Evolutionary conservation across 1,284 basidiomycete genomes (phyloP).

Genomic region (Albatrellus sp.): DNA sequence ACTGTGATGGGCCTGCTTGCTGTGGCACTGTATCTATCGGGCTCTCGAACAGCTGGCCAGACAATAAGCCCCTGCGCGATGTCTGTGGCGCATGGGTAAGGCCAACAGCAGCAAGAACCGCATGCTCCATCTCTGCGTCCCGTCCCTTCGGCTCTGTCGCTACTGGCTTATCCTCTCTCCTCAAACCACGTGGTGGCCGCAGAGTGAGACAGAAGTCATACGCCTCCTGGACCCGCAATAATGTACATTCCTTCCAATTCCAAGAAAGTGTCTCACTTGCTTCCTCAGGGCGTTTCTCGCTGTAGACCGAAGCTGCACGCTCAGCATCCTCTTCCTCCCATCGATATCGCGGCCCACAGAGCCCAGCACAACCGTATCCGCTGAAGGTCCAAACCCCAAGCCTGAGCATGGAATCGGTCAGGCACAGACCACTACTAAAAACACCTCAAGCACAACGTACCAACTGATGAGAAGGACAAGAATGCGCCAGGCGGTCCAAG

Average conservation of each 20-base stretch:
- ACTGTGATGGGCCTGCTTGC: slow-evolving; percentile 7
- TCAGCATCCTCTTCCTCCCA: slow-evolving; percentile 72
- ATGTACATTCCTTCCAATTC: slow-evolving; percentile 64
- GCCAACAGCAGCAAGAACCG: slow-evolving; percentile 57
- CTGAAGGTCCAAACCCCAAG: slow-evolving; percentile 64
- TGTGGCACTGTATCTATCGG: slow-evolving; percentile 22
- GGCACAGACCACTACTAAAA: not conserved
- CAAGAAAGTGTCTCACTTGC: slow-evolving; percentile 50
- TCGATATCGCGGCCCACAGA: slow-evolving; percentile 70
- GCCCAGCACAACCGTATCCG: slow-evolving; percentile 60
- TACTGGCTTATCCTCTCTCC: not conserved
- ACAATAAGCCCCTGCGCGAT: slow-evolving; percentile 41
- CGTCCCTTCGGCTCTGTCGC: not conserved
- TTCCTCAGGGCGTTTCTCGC: slow-evolving; percentile 27
- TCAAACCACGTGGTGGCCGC: slow-evolving; percentile 18
- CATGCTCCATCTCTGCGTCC: slow-evolving; percentile 32
- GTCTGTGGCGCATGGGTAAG: slow-evolving; percentile 36
- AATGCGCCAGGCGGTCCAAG: slow-evolving; percentile 61
- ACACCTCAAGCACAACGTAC: slow-evolving; percentile 25
- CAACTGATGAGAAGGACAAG: slow-evolving; percentile 54
- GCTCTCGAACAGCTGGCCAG: slow-evolving; percentile 47
- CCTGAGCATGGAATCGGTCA: slow-evolving; percentile 23
- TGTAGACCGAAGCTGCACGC: slow-evolving; percentile 38
- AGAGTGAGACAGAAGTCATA: slow-evolving; percentile 68
- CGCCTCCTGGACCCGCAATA: slow-evolving; percentile 61